Base-by-base conservation (phyloP, 331 rosid species). In the Pyracantha coccinea region DNA sequence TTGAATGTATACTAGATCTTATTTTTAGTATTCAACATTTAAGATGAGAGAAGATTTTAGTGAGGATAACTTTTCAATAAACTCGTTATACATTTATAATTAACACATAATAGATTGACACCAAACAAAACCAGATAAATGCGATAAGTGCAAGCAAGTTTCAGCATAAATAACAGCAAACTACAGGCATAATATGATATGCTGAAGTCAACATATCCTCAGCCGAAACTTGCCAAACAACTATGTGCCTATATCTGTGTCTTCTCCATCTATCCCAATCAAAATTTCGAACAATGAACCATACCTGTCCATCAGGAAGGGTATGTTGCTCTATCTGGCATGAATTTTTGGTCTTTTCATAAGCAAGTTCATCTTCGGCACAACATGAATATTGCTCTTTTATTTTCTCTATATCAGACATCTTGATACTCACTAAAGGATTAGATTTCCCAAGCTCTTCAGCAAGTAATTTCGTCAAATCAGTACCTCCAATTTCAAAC, bases 241-340 rank as follows among this genome's bases (percentile, higher is more conserved):
- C 23, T 63, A 63, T 6, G 23, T 33, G 75, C 11, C n/a, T n/a
- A n/a, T 57, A 11, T 29, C 4, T 1, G 20, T 11, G 16, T 50
- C 4, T 52, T 35, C 2, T 72, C 25, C n/a, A 33, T 31, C 23
- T 55, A 55, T 71, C 54, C 27, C 8, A 0, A 58, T 23, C 21
- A 57, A 13, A 32, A 16, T 20, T 28, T 15, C 67, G 55, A 70
- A 25, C 52, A 69, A 59, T 75, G 76, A 75, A 78, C 16, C 32
- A 71, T 69, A 90, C 99, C 96, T 94, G 99, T 84, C 99, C 99
- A 80, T 94, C 99, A 58, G 99, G 99, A 78, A 94, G 97, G 74
- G 87, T 89, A 69, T 92, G 97, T 62, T 85, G 83, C 87, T 94
- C 99, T 64, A 79, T 64, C 69, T 85, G 90, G 75, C 92, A 90